Evolutionary conservation across 2,329 filamentous ascomycete genomes (phyloP).

Genomic region (Ciborinia camelliae): DNA sequence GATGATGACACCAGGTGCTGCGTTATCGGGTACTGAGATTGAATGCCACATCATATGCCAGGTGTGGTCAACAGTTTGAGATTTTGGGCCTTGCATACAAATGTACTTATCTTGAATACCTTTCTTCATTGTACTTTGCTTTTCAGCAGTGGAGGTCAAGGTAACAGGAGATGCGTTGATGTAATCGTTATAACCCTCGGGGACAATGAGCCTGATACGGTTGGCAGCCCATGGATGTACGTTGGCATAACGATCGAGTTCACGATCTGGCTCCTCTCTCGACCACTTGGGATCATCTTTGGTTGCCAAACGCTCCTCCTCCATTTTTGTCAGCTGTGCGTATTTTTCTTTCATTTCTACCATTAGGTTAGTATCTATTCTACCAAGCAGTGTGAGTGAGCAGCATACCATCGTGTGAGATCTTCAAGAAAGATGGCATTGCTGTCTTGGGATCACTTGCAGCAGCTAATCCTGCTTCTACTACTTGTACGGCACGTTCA

Average conservation of each 20-base stretch:
- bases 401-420: conserved; percentile 47
- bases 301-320: conserved; percentile 35
- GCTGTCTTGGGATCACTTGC: conserved; percentile 10
- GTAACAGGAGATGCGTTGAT: conserved; percentile 73
- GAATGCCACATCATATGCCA: conserved; percentile 97
- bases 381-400: conserved; percentile 8
- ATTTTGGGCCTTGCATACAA: conserved; percentile 88
- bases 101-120: conserved; percentile 61
- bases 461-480: conserved; percentile 11
- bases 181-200: conserved; percentile 69
- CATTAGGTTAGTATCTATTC: conserved; percentile 20
- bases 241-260: conserved; percentile 81
- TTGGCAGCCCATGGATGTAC: conserved; percentile 89
- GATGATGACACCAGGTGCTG: conserved; percentile 75
- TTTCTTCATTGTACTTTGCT: conserved; percentile 30
- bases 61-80: conserved; percentile 71
- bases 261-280: conserved; percentile 53
- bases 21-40: conserved; percentile 41
- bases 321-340: conserved; percentile 60
- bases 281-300: conserved; percentile 49
- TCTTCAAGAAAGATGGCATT: conserved; percentile 52
- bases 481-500: neutral
- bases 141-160: conserved; percentile 40
- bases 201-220: conserved; percentile 75
- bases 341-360: conserved; percentile 59